Conservation (phyloP, 169 alveolate genomes). For the Cystoisospora suis region DNA sequence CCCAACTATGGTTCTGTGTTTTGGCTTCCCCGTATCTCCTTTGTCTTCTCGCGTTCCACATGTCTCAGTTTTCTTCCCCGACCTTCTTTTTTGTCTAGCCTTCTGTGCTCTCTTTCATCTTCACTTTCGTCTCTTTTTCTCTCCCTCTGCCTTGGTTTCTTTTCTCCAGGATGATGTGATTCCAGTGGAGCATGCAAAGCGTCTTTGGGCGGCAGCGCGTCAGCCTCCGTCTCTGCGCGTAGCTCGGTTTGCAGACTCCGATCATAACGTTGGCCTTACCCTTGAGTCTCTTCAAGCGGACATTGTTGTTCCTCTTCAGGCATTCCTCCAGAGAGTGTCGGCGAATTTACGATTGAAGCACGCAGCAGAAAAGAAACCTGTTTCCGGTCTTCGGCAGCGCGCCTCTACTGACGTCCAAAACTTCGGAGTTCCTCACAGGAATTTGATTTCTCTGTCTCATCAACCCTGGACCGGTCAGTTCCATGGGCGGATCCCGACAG, state of each 20-base stretch:
- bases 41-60: background rate
- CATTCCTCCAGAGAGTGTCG: conserved; percentile 5
- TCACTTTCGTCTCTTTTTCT: background rate
- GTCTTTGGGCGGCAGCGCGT: background rate
- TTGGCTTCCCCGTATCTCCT: background rate
- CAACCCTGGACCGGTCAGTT: too few relatives aligned
- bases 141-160: background rate
- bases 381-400: too few relatives aligned
- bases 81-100: background rate
- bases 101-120: background rate
- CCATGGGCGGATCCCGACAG: too few relatives aligned
- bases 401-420: too few relatives aligned
- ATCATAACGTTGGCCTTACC: background rate
- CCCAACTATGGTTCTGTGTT: too few relatives aligned
- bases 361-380: background rate
- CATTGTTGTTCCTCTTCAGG: conserved; percentile 13
- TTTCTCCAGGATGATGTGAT: conserved; percentile 30
- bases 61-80: background rate
- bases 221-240: conserved; percentile 28
- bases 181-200: conserved; percentile 24
- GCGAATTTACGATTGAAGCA: background rate
- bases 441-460: too few relatives aligned
- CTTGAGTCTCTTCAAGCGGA: conserved; percentile 1
- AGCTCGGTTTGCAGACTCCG: conserved; percentile 1
- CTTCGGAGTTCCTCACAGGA: too few relatives aligned